Conservation (phyloP, 352 stramenopile genomes). For the Phytophthora palmivora region DNA sequence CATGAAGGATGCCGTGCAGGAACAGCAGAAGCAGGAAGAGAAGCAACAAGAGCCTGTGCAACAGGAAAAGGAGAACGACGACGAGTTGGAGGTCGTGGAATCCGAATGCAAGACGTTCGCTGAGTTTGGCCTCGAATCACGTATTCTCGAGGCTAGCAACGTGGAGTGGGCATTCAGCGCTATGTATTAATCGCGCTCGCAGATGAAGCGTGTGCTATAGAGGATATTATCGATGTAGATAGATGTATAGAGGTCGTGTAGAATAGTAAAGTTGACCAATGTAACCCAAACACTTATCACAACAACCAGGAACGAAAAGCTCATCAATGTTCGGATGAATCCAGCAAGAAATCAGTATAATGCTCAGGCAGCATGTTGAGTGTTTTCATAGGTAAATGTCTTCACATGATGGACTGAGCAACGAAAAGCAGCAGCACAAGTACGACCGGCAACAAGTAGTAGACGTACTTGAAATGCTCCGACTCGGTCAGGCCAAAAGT, state of each 20-base stretch:
- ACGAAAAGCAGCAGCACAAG: slow-evolving; percentile 49
- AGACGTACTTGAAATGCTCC: slow-evolving; percentile 27
- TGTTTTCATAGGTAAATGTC: slow-evolving; percentile 9
- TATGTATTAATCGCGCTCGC: slow-evolving; percentile 60
- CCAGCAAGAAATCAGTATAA: slow-evolving; percentile 3
- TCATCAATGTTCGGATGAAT: slow-evolving; percentile 8
- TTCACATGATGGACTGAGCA: slow-evolving; percentile 38
- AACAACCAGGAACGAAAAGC: slow-evolving; percentile 2
- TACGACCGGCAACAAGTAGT: slow-evolving; percentile 38
- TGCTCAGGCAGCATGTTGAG: neutral
- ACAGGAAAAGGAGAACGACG: slow-evolving; percentile 8
- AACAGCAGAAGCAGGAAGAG: slow-evolving; percentile 44
- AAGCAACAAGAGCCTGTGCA: slow-evolving; percentile 20
- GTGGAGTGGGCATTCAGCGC: slow-evolving; percentile 84
- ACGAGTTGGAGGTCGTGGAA: slow-evolving; percentile 26
- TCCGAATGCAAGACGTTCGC: slow-evolving; percentile 65
- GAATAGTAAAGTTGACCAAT: slow-evolving; percentile 35
- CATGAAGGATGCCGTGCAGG: slow-evolving; percentile 73
- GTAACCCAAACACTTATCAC: slow-evolving; percentile 22
- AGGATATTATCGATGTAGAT: slow-evolving; percentile 32
- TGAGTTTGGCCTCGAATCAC: slow-evolving; percentile 77
- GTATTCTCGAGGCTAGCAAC: slow-evolving; percentile 61
- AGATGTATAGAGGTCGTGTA: slow-evolving; percentile 41
- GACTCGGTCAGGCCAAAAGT: slow-evolving; percentile 20
- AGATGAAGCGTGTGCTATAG: slow-evolving; percentile 26